Evolutionary conservation across 345 rosid species (phyloP).

Genomic region (Reutealis trisperma): DNA sequence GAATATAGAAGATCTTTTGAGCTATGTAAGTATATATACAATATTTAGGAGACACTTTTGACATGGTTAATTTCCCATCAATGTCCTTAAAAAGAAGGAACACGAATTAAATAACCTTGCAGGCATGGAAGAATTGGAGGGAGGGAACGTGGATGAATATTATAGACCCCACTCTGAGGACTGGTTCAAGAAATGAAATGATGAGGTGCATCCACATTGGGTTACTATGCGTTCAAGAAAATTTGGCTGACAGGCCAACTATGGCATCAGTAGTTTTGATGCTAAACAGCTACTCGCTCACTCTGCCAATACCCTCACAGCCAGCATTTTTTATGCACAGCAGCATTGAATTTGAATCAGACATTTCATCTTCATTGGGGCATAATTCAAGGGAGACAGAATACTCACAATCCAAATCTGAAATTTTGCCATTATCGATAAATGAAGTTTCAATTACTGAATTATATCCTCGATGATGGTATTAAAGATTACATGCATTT

Average conservation of each 20-base stretch:
- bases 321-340: constrained; percentile 44
- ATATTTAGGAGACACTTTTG: too few species aligned
- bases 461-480: not conserved
- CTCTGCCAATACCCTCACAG: constrained; percentile 38
- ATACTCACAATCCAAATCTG: not conserved
- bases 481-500: too few species aligned
- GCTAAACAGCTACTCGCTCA: constrained; percentile 44
- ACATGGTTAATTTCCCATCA: too few species aligned
- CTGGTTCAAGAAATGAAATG: constrained; percentile 10
- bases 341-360: not conserved
- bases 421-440: not conserved
- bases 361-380: constrained; percentile 7
- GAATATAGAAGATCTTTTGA: constrained; percentile 29
- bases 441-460: constrained; percentile 31
- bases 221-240: constrained; percentile 7
- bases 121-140: constrained; percentile 34
- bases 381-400: constrained; percentile 4
- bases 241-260: not conserved
- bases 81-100: too few species aligned
- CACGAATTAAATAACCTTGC: not conserved
- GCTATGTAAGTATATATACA: constrained; percentile 34
- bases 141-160: constrained; percentile 18
- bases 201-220: constrained; percentile 7
- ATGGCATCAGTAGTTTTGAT: constrained; percentile 37
- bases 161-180: constrained; percentile 13